Base-by-base conservation (phyloP, 305 asterid genomes). In the Plantago coronopus region DNA sequence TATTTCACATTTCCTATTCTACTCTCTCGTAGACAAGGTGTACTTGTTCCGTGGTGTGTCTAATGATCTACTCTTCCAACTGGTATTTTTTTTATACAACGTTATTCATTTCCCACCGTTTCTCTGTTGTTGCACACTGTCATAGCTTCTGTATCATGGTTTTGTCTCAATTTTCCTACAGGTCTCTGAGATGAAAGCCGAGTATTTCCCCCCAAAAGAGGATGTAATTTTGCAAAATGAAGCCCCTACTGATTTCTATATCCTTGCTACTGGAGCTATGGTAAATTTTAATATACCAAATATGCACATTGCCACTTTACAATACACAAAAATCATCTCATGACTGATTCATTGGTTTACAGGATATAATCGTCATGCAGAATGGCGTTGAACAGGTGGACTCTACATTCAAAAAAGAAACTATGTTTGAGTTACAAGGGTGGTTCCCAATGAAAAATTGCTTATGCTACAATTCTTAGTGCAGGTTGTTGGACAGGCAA, bases 121-220 rank as follows among this genome's bases (percentile, higher is more conserved):
- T 48, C 27, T 29, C 20, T 54, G 17, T 5, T 48, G 42, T 16
- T 48, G 42, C 13, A 50, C 27, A 20, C 38, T 19, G 11, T 51
- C 4, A 27, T 17, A 31, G 22, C 25, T 31, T 42, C 25, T 17
- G 20, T 53, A 53, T 53, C 47, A 23, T 23, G 51, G 31, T 64
- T 47, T 31, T 1, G 17, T 42, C 23, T 60, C 64, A 15, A 20
- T 70, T 57, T 34, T 57, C 18, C 29, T 19, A 40, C 69, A 89
- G 96, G 96, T 89, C 65, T 84, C 97, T 21, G 97, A 89, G 82
- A 89, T 89, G 95, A 84, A 81, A 79, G 91, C 95, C 0, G 97
- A 89, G 80, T 89, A 86, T 74, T 89, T 81, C 63, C 94, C 97
- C 68, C 95, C 97, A 43, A 84, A 83, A 45, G 97, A 89, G 73